These are phyloP conservation scores for Aspergillus mulundensis DNA, from an alignment of 495 filamentous ascomycete genomes.

Conservation along the genomic window DNA sequence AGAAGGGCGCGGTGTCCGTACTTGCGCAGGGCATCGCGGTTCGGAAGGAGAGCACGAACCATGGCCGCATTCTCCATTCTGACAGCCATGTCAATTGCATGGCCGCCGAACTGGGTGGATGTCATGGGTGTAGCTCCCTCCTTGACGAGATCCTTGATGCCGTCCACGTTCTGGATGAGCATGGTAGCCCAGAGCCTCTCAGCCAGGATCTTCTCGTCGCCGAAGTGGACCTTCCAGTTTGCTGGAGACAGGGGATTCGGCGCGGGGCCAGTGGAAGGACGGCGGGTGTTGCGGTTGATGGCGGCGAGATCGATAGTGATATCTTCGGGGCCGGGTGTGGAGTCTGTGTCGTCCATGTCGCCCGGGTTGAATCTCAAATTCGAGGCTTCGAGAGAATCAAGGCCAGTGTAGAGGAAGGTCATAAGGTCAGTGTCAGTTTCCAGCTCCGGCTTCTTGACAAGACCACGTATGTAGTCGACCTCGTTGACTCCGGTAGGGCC, in stretches of 20 bases:
- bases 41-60: neutral
- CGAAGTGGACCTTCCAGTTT: neutral
- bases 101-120: neutral
- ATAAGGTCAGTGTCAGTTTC: too few relatives aligned
- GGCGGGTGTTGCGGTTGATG: neutral
- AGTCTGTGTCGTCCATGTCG: neutral
- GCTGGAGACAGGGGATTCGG: neutral
- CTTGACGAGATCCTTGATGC: neutral
- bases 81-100: neutral
- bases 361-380: neutral
- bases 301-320: neutral
- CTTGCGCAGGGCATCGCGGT: neutral
- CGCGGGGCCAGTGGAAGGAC: too few relatives aligned
- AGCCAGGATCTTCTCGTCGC: neutral
- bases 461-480: too few relatives aligned
- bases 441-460: too few relatives aligned
- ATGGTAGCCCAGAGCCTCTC: neutral
- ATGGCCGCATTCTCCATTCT: neutral
- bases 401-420: too few relatives aligned
- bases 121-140: neutral
- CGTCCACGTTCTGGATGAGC: neutral
- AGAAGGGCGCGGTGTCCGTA: neutral
- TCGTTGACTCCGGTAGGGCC: too few relatives aligned
- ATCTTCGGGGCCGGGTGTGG: neutral
- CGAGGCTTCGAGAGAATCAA: neutral